Base-by-base conservation (phyloP, 75 land plant species). In the Isoetes taiwanensis region DNA sequence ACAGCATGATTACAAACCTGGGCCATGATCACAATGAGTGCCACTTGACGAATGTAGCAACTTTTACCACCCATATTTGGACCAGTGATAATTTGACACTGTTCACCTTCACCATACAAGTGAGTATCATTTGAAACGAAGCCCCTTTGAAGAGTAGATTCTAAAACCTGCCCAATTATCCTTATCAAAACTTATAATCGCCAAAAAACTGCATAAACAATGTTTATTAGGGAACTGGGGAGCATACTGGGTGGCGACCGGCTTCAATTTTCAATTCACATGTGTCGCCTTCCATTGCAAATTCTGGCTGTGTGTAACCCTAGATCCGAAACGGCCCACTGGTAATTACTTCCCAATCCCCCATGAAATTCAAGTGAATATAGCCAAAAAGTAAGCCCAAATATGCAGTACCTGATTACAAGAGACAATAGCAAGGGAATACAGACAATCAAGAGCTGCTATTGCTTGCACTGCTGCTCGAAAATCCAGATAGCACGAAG, bases 1-100 rank as follows among this genome's bases (percentile, higher is more conserved):
- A n/a, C n/a, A n/a, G n/a, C n/a, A n/a, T n/a, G n/a, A n/a, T n/a
- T n/a, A n/a, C 52, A 0, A 74, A 90, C 97, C 95, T 93, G 98
- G 50, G 95, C 83, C 95, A 93, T 93, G 25, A 93, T 72, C 30
- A 76, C 69, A 61, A 93, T 84, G 17, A 93, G 74, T 57, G 98
- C 98, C 61, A 93, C 98, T 72, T 93, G 98, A 5, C 98, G 98
- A 74, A 93, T 87, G 41, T 93, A 93, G 74, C 95, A 93, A 76
- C 98, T 93, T 73, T 93, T 93, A 4, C 98, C 98, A 62, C 98
- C 98, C 98, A 93, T 93, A 63, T 93, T 93, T 48, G 98, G 98
- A 57, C 98, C 98, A 30, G 98, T 93, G 48, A 93, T 72, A 33
- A 93, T 79, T 56, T 87, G 86, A 52, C 88, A 83, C 17, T 56